Evolutionary conservation across 2,329 filamentous ascomycete genomes (phyloP), one percentile per base, ranked within the genome.

Genomic region (Aspergillus sp.): DNA sequence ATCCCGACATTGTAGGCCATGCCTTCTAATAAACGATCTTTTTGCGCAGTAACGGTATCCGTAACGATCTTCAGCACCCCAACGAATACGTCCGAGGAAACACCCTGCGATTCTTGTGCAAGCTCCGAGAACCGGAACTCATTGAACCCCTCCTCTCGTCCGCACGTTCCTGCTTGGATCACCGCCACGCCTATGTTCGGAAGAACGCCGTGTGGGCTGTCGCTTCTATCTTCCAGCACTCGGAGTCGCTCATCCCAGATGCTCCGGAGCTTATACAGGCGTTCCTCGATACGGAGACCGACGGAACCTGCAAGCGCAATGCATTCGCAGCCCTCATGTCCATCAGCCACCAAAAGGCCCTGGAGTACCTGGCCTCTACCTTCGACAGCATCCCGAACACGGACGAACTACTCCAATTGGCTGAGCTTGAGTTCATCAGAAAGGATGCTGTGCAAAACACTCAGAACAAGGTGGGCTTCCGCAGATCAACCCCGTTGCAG

Each of bases 81-180:
- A 98, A 99, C 82, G 95, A 99, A 84, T 99, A 97, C 79, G 93
- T 99, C 68, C 89, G 95, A 68, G 95, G 95, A 74, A 97, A 97
- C 76, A 99, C 95, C n/a, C 84, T 99, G 64, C 92, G 95, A 72
- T 99, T 98, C 81, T 87, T 99, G 62, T 95, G 90, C 84, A 99
- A 99, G 82, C 85, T 99, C 63, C 89, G 93, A 68, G 95, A 99
- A 78, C 86, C 94, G 55, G 95, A 99, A 80, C 88, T 99, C 65
- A 93, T 99, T 68, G 95, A 99, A 79, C 95, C 95, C 53, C 87
- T 98, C 58, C 87, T 99, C 47, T 96, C 94, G 43, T 96, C 95
- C 15, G 92, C 93, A 51, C 89, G 95, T 70, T 89, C 89, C 62
- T 99, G 95, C 76, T 88, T 99, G 63, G 93, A 97, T 77, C 93